Evolutionary conservation across 352 stramenopile genomes (phyloP).

Genomic region (Pythium rhizo-oryzae): DNA sequence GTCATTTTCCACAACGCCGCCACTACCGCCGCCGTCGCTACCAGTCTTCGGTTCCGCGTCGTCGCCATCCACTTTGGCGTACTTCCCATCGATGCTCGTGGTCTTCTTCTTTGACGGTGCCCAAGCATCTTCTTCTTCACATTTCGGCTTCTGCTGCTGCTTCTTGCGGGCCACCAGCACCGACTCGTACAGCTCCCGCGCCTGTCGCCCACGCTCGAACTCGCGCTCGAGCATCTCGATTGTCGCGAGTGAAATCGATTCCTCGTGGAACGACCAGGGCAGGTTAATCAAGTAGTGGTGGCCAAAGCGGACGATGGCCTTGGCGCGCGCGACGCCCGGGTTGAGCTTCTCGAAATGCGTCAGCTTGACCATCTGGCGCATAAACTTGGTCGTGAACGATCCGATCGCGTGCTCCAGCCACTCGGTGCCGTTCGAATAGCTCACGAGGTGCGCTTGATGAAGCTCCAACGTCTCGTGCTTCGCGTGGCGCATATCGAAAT

Average conservation of each 20-base stretch:
- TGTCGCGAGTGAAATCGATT: conserved; percentile 67
- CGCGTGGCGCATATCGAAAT: conserved; percentile 54
- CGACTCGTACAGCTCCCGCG: conserved; percentile 73
- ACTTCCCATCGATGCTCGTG: neutral
- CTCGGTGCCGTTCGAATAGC: conserved; percentile 67
- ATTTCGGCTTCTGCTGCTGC: neutral
- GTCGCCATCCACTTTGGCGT: neutral
- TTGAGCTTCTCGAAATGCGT: conserved; percentile 67
- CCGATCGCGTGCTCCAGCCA: conserved; percentile 69
- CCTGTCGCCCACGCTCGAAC: conserved; percentile 75
- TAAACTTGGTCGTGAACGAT: conserved; percentile 72
- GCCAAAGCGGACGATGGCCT: conserved; percentile 75
- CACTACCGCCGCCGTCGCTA: neutral
- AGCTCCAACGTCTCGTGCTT: conserved; percentile 57
- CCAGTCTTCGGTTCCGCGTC: neutral
- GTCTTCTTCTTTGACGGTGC: neutral
- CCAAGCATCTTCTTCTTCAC: neutral
- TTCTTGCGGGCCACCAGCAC: conserved; percentile 50
- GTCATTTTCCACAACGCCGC: neutral
- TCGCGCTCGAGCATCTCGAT: conserved; percentile 79
- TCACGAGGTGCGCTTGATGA: conserved; percentile 74
- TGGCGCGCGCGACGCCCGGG: conserved; percentile 42
- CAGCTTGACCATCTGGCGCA: conserved; percentile 82
- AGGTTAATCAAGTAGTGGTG: conserved; percentile 86
- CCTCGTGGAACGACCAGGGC: conserved; percentile 75